Conservation (phyloP, 441 rosid genomes). For the Erysimum pusillum region DNA sequence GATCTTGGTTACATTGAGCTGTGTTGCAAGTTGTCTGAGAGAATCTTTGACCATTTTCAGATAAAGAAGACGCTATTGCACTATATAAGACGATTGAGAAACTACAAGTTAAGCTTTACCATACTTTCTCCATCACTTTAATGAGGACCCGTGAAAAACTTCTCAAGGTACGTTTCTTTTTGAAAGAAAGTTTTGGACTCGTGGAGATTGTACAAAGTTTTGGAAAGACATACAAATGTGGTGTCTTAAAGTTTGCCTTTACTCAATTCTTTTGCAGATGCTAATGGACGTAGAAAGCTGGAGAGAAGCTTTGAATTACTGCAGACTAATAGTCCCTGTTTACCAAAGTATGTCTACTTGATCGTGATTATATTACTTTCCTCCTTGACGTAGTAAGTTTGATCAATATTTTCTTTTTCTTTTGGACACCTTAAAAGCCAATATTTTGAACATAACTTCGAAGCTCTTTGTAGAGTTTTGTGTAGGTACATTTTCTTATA, state of each 20-base stretch:
- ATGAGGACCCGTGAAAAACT: constrained; percentile 85
- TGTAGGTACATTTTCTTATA: neutral
- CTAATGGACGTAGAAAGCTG: constrained; percentile 84
- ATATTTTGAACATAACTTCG: neutral
- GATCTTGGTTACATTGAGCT: constrained; percentile 27
- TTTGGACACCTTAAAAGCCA: constrained; percentile 11
- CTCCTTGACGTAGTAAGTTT: neutral
- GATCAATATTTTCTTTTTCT: neutral
- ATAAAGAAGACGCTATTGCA: constrained; percentile 57
- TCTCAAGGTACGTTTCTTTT: constrained; percentile 66
- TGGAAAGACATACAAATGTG: constrained; percentile 25
- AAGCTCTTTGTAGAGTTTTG: constrained; percentile 28
- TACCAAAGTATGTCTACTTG: constrained; percentile 77
- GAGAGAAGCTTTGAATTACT: constrained; percentile 74
- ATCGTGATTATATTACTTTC: constrained; percentile 28
- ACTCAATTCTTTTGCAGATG: constrained; percentile 57
- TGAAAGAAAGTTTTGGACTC: constrained; percentile 10
- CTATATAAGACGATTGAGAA: constrained; percentile 66
- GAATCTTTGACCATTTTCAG: constrained; percentile 58
- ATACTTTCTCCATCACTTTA: constrained; percentile 76
- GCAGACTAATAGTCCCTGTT: constrained; percentile 78
- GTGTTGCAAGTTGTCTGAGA: constrained; percentile 37
- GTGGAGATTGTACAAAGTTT: constrained; percentile 25
- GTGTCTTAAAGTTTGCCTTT: constrained; percentile 27
- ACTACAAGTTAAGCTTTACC: constrained; percentile 73